Percentiles rank a stretch among this genome's conserved stretches.
These are phyloP conservation scores for Fusarium piperis DNA, from an alignment of 2,329 filamentous ascomycete species.

Conservation along the genomic window DNA sequence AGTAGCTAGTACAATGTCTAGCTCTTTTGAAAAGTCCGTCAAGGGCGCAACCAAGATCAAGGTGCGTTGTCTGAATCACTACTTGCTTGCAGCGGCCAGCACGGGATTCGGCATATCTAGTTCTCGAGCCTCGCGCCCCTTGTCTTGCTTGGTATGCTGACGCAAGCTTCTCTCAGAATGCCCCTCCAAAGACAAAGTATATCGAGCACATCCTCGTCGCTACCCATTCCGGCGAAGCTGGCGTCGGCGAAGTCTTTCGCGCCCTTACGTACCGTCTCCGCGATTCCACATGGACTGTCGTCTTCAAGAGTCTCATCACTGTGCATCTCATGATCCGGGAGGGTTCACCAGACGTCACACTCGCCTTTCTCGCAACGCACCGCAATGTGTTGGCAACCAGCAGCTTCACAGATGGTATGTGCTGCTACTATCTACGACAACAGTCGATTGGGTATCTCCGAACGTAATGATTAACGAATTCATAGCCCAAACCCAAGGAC, in stretches of 20 bases:
- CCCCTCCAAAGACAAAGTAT: conserved; percentile 98
- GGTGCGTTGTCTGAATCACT: conserved; percentile 57
- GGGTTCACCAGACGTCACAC: conserved; percentile 87
- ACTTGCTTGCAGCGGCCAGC: neutral
- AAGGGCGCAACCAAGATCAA: conserved; percentile 99
- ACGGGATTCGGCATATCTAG: neutral
- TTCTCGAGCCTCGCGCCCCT: neutral
- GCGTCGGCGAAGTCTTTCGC: conserved; percentile 94
- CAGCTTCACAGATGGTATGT: conserved; percentile 89
- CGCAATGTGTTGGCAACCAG: conserved; percentile 87
- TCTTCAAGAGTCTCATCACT: conserved; percentile 96
- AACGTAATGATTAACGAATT: conserved; percentile 15
- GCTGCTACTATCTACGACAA: neutral
- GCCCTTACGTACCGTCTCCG: conserved; percentile 87
- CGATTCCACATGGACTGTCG: conserved; percentile 99
- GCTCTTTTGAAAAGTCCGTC: conserved; percentile 98
- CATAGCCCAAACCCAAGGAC: conserved; percentile 89
- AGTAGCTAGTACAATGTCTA: conserved; percentile 67
- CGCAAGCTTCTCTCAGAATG: conserved; percentile 66
- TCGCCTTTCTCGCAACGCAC: conserved; percentile 84
- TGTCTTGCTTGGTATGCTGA: conserved; percentile 10
- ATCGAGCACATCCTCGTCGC: conserved; percentile 97
- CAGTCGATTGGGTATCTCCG: neutral
- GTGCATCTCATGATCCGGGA: conserved; percentile 98
- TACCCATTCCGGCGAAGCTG: conserved; percentile 92